A percentile compares a stretch with the other conserved stretches of the same genome.
phyloP scores from a whole-genome alignment of 129 eudicot genomes.

The Flaveria trinervia region DNA sequence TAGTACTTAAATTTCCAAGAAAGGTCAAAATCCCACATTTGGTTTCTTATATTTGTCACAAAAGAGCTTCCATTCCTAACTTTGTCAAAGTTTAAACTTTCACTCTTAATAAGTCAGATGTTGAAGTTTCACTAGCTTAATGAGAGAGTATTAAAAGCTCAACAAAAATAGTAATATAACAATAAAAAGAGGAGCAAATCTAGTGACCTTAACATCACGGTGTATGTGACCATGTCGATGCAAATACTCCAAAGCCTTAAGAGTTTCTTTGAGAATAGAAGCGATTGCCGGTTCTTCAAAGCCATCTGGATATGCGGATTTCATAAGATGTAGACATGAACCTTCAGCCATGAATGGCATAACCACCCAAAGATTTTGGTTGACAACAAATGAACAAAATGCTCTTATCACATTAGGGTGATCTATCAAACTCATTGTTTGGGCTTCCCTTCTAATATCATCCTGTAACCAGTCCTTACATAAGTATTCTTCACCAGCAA shows the following conservation, averaged over 20 bases:
- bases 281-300: constrained; percentile 88
- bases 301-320: constrained; percentile 91
- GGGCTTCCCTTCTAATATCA: constrained; percentile 98
- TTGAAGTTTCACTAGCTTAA: not conserved
- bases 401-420: constrained; percentile 93
- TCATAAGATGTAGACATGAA: constrained; percentile 97
- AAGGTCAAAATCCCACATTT: not conserved
- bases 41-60: not conserved
- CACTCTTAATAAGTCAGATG: not conserved
- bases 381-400: constrained; percentile 90
- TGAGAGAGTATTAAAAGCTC: not conserved
- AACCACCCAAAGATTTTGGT: constrained; percentile 93
- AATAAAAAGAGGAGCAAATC: constrained; percentile 1
- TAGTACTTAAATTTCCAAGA: not conserved
- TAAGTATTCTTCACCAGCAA: constrained; percentile 17
- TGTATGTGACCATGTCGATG: constrained; percentile 96
- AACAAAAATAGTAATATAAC: not conserved
- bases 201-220: constrained; percentile 88
- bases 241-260: constrained; percentile 90
- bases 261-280: constrained; percentile 85
- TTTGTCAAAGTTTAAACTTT: not conserved
- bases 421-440: constrained; percentile 85
- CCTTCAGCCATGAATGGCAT: constrained; percentile 99
- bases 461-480: constrained; percentile 59
- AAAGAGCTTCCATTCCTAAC: not conserved